Evolutionary conservation across 2,329 filamentous ascomycete species (phyloP).

Genomic region (Colletotrichum tanaceti): DNA sequence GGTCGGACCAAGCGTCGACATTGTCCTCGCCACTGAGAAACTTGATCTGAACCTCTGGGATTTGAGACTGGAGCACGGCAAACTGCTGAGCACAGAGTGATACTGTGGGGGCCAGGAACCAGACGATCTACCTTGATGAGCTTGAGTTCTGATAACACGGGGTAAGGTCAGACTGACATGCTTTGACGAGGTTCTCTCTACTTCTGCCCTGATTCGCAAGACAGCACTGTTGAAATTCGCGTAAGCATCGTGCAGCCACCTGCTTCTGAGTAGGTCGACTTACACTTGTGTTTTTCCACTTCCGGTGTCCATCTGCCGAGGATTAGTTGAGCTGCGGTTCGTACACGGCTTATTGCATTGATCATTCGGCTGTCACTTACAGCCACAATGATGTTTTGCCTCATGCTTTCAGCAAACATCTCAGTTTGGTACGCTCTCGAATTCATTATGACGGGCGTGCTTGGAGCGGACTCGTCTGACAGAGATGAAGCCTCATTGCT

Average conservation of each 20-base stretch:
- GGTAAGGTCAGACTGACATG: slow-evolving; percentile 59
- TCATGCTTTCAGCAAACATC: slow-evolving; percentile 78
- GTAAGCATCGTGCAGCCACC: slow-evolving; percentile 42
- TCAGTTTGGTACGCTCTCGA: slow-evolving; percentile 77
- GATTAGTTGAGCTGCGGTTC: slow-evolving; percentile 11
- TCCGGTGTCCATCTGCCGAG: slow-evolving; percentile 78
- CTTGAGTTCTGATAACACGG: no score
- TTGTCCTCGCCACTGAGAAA: slow-evolving; percentile 76
- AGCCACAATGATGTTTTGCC: slow-evolving; percentile 77
- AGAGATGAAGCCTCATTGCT: slow-evolving; percentile 29
- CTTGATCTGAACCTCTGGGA: slow-evolving; percentile 68
- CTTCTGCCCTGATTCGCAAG: slow-evolving; percentile 73
- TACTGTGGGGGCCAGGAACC: slow-evolving; percentile 80
- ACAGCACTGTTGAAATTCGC: slow-evolving; percentile 63
- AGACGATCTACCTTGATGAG: slow-evolving; percentile 64
- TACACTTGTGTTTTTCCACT: slow-evolving; percentile 84
- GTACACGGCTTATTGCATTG: neutral
- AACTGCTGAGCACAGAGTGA: slow-evolving; percentile 75
- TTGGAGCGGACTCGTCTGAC: slow-evolving; percentile 21
- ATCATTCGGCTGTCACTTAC: slow-evolving; percentile 55
- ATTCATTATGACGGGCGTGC: slow-evolving; percentile 49
- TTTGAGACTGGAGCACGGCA: slow-evolving; percentile 68
- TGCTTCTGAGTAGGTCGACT: slow-evolving; percentile 45
- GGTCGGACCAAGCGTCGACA: slow-evolving; percentile 78
- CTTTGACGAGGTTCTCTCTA: slow-evolving; percentile 63